Conservation (phyloP, 2,329 filamentous ascomycete genomes). For the Salinomyces thailandicus region DNA sequence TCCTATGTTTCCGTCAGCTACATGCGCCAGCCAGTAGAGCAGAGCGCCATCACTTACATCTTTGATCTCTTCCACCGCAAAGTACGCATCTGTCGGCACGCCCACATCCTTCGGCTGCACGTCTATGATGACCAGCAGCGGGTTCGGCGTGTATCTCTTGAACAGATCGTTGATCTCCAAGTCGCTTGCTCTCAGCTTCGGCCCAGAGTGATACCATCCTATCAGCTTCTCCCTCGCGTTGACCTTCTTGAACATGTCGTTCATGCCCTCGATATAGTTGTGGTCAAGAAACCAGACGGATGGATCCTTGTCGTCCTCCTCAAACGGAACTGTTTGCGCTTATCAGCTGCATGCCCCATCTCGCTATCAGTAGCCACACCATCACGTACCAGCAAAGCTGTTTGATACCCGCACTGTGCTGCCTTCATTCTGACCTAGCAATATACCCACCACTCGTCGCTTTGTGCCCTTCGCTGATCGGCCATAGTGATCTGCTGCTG, state of each 20-base stretch:
- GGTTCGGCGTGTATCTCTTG: slow-evolving; percentile 97
- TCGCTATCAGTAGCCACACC: slow-evolving; percentile 1
- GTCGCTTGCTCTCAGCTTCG: slow-evolving; percentile 92
- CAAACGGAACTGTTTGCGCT: slow-evolving; percentile 67
- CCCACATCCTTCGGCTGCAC: slow-evolving; percentile 97
- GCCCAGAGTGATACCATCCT: slow-evolving; percentile 98
- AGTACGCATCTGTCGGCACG: slow-evolving; percentile 96
- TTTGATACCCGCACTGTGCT: slow-evolving; percentile 96
- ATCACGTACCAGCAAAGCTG: slow-evolving; percentile 79
- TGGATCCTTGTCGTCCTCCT: slow-evolving; percentile 97
- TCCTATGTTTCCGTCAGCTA: slow-evolving; percentile 50
- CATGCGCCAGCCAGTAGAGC: slow-evolving; percentile 1
- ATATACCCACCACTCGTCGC: slow-evolving; percentile 82
- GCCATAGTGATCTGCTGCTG: slow-evolving; percentile 96
- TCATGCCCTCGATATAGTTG: slow-evolving; percentile 99
- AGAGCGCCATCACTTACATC: slow-evolving; percentile 50
- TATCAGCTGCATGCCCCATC: slow-evolving; percentile 1
- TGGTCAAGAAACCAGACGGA: slow-evolving; percentile 99
- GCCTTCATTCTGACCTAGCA: slow-evolving; percentile 91
- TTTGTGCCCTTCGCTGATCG: slow-evolving; percentile 81
- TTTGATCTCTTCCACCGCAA: slow-evolving; percentile 98
- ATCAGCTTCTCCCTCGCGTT: slow-evolving; percentile 98
- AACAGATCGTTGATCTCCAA: slow-evolving; percentile 99
- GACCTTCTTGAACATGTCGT: slow-evolving; percentile 99
- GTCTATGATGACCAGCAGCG: slow-evolving; percentile 92